Evolutionary conservation across 2,329 filamentous ascomycete genomes (phyloP).

Genomic region (Daldinia eschscholtzii): DNA sequence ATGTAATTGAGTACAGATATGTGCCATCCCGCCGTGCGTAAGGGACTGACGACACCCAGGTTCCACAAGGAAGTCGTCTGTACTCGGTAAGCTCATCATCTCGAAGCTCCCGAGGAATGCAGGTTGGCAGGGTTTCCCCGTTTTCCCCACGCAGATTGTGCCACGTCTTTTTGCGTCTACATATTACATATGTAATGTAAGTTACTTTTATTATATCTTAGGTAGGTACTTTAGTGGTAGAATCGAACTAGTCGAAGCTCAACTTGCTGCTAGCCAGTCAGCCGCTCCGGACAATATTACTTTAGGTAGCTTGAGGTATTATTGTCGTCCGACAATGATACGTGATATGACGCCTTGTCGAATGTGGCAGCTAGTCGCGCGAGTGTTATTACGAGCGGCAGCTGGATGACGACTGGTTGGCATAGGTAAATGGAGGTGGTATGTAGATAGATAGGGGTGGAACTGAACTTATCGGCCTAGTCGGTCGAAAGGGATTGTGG

Average conservation of each 20-base stretch:
- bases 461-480: background rate
- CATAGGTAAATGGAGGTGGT: background rate
- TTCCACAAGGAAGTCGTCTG: slow-evolving; percentile 11
- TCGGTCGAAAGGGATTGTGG: slow-evolving; percentile 13
- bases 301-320: slow-evolving; percentile 3
- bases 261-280: background rate
- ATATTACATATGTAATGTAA: slow-evolving; percentile 8
- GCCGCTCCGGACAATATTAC: slow-evolving; percentile 19
- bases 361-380: slow-evolving; percentile 31
- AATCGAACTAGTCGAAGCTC: slow-evolving; percentile 14
- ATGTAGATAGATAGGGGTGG: background rate
- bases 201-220: too few species aligned
- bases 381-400: slow-evolving; percentile 2
- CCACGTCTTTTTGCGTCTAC: slow-evolving; percentile 38
- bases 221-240: slow-evolving; percentile 9
- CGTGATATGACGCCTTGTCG: slow-evolving; percentile 10
- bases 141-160: slow-evolving; percentile 43
- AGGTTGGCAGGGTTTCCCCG: slow-evolving; percentile 37
- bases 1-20: slow-evolving; percentile 5
- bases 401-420: background rate
- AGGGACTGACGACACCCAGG: slow-evolving; percentile 20
- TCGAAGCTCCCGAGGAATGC: slow-evolving; percentile 25
- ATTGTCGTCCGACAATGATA: slow-evolving; percentile 14
- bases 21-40: slow-evolving; percentile 10
- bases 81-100: slow-evolving; percentile 29